Evolutionary conservation across 306 rosid genomes (phyloP).

Genomic region (Mucuna pruriens): DNA sequence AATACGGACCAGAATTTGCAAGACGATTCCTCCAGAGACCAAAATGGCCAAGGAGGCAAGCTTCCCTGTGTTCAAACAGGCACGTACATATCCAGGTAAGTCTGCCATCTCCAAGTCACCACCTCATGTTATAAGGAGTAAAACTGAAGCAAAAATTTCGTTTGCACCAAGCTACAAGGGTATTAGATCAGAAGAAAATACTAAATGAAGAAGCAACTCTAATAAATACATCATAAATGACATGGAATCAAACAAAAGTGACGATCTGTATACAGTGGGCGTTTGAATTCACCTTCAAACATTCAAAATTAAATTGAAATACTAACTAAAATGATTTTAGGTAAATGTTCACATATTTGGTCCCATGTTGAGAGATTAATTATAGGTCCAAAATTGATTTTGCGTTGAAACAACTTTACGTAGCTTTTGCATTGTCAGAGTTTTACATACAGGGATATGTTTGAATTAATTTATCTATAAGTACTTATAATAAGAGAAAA

Average conservation of each 20-base stretch:
- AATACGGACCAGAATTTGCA: constrained; percentile 87
- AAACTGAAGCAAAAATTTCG: constrained; percentile 48
- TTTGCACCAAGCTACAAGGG: not conserved
- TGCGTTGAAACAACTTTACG: not conserved
- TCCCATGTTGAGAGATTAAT: not conserved
- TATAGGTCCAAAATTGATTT: too few relatives aligned
- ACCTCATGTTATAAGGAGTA: constrained; percentile 58
- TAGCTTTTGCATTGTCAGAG: not conserved
- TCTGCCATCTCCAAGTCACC: constrained; percentile 77
- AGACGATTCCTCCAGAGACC: constrained; percentile 84
- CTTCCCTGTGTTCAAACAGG: constrained; percentile 75
- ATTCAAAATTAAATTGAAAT: not conserved
- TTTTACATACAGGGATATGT: too few relatives aligned
- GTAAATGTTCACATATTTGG: not conserved
- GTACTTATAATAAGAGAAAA: too few relatives aligned
- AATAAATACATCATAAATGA: not conserved
- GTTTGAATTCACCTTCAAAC: not conserved
- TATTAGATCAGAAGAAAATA: constrained; percentile 7
- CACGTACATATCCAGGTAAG: constrained; percentile 67
- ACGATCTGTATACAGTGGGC: not conserved
- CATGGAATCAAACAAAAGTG: not conserved
- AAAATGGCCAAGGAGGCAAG: constrained; percentile 80
- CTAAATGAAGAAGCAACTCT: not conserved
- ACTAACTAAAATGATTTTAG: not conserved
- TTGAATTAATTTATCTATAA: too few relatives aligned